Evolutionary conservation across 2,329 filamentous ascomycete genomes (phyloP).

Genomic region (Daldinia sp.): DNA sequence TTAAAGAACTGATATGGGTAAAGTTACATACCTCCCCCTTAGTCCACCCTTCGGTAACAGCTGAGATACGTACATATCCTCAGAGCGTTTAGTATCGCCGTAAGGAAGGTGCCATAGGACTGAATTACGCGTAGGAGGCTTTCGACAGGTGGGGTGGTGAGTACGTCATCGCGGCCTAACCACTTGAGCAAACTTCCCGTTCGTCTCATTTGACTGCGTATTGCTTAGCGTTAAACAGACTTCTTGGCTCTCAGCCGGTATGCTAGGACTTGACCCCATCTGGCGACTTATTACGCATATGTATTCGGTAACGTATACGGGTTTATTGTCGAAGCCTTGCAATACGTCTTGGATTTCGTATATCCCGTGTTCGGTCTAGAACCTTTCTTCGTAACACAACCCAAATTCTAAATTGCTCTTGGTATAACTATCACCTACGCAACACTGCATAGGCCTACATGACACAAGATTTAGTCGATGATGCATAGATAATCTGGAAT

Average conservation of each 20-base stretch:
- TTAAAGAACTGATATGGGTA: background rate
- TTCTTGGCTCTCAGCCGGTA: constrained; percentile 4
- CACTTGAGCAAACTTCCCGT: constrained; percentile 21
- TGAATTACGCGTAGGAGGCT: constrained; percentile 18
- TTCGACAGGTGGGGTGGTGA: constrained; percentile 19
- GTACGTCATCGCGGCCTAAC: constrained; percentile 35
- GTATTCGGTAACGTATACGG: background rate
- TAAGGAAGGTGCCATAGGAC: constrained; percentile 22
- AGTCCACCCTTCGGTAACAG: too few species aligned
- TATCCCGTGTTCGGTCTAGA: background rate
- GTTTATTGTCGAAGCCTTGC: too few species aligned
- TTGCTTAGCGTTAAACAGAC: constrained; percentile 10
- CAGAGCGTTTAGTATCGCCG: constrained; percentile 10
- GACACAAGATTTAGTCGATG: background rate
- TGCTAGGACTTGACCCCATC: constrained; percentile 15
- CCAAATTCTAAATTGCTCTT: background rate
- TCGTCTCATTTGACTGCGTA: constrained; percentile 1
- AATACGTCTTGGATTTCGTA: background rate
- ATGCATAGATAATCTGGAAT: background rate
- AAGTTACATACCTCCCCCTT: background rate
- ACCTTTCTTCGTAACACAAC: background rate
- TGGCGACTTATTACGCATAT: too few species aligned
- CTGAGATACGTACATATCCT: constrained; percentile 17
- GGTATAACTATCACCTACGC: background rate
- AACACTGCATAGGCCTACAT: background rate